These are phyloP conservation scores for Capsicum baccatum DNA, from an alignment of 257 asterid species.

Conservation along the genomic window DNA sequence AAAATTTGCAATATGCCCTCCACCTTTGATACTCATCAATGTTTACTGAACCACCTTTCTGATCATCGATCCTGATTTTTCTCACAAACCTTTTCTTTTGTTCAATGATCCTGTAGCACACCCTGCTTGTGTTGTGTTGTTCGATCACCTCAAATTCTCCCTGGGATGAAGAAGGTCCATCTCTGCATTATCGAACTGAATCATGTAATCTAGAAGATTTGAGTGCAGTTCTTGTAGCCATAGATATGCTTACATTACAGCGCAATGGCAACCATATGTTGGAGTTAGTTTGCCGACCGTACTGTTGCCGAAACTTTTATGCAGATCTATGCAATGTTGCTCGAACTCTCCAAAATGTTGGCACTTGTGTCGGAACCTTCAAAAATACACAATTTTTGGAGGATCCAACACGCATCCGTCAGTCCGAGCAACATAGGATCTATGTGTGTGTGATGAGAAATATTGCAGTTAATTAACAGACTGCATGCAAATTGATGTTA, in stretches of 20 bases:
- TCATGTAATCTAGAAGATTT: not conserved
- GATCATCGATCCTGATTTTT: not conserved
- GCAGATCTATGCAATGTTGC: not conserved
- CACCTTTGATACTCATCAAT: not conserved
- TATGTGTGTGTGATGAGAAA: not conserved
- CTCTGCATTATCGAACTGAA: constrained; percentile 8
- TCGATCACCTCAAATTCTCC: not conserved
- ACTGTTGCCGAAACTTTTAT: not conserved
- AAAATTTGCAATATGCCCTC: not conserved
- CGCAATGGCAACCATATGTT: not conserved
- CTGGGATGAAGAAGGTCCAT: not conserved
- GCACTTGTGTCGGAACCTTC: too few relatives aligned
- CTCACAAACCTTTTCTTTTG: not conserved
- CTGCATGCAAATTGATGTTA: not conserved
- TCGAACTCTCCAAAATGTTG: too few relatives aligned
- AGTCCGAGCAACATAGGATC: not conserved
- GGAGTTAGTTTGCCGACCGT: not conserved
- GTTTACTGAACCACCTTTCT: not conserved
- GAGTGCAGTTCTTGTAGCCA: not conserved
- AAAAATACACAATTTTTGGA: too few relatives aligned
- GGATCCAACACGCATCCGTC: too few relatives aligned
- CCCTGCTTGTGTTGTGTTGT: not conserved
- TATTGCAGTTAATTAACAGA: not conserved
- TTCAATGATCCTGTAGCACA: not conserved
- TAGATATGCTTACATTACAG: not conserved